Evolutionary conservation across 805 yeast genomes (phyloP), one percentile per base, ranked within the genome.

Genomic region (Starmera dryadoides): DNA sequence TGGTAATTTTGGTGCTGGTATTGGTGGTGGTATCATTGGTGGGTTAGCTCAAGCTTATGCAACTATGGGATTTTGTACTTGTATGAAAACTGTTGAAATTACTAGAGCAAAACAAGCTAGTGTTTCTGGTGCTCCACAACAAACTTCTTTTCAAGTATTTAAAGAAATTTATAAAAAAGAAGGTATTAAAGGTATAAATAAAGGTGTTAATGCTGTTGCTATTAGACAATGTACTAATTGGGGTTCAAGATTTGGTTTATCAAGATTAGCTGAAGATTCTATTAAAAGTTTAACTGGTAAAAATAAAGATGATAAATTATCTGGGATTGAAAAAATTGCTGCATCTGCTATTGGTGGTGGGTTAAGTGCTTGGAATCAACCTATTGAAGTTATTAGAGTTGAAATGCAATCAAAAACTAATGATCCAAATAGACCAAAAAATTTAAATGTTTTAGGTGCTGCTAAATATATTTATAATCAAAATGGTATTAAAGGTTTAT

Each of bases 161-260:
- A 75, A 74, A 59, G 93, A 85, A 30, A 88, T 93, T 46, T 89
- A 77, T 62, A 64, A 67, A 34, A 82, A 72, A 47, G 98, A 93
- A 60, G 98, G 98, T 54, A 77, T 93, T 42, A 73, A 81, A 50
- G 98, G 98, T 53, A 87, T 93, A 60, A 91, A 93, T 68, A 88
- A 85, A 68, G 98, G 98, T 62, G 98, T 91, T 43, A 91, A 91
- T 59, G 98, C 98, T 8, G 97, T 91, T 42, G 98, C 98, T n/a
- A 82, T 91, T 49, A 82, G 98, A 68, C 98, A 93, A 63, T 84
- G 87, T 86, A 91, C 98, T 50, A 93, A 93, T 66, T 93, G 98
- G 98, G 98, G 98, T 37, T 87, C 97, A 16, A 77, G 98, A 59
- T 91, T 89, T 55, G 98, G 98, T 28, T 73, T 93, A 31, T 75